These are phyloP conservation scores for Colletotrichum gloeosporioides DNA, from an alignment of 2,329 filamentous ascomycete genomes.

Conservation along the genomic window DNA sequence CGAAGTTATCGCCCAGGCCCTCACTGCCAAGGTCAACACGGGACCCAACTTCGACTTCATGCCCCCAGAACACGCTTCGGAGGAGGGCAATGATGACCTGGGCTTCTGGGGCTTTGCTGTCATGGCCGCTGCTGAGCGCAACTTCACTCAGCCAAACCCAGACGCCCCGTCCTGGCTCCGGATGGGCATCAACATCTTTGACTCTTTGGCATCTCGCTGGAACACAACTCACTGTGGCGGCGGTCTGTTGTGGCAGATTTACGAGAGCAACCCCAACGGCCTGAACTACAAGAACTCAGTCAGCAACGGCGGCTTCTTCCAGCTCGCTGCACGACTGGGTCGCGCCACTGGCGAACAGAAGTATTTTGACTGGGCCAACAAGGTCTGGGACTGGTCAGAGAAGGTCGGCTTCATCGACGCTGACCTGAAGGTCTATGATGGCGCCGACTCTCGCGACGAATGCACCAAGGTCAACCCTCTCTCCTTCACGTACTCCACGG, in stretches of 20 bases:
- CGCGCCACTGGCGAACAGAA: slow-evolving; percentile 71
- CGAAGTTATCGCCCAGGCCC: slow-evolving; percentile 60
- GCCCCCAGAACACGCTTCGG: slow-evolving; percentile 57
- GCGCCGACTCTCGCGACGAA: slow-evolving; percentile 58
- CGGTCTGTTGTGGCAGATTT: slow-evolving; percentile 85
- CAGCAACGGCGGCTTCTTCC: slow-evolving; percentile 83
- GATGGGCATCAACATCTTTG: slow-evolving; percentile 74
- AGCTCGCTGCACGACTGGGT: slow-evolving; percentile 77
- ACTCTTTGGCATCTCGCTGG: slow-evolving; percentile 74
- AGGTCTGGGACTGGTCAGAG: slow-evolving; percentile 70
- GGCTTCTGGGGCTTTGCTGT: slow-evolving; percentile 75
- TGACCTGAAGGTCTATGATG: slow-evolving; percentile 65
- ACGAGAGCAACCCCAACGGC: slow-evolving; percentile 72
- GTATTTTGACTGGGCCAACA: slow-evolving; percentile 70
- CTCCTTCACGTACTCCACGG: slow-evolving; percentile 70
- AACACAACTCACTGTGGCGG: slow-evolving; percentile 70
- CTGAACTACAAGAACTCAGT: slow-evolving; percentile 85
- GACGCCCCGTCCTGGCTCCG: slow-evolving; percentile 67
- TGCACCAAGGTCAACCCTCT: slow-evolving; percentile 59
- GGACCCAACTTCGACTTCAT: slow-evolving; percentile 67
- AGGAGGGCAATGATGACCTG: slow-evolving; percentile 78
- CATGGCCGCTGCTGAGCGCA: slow-evolving; percentile 71
- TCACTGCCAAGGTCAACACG: slow-evolving; percentile 60
- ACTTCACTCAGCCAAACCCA: slow-evolving; percentile 66
- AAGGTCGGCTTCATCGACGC: slow-evolving; percentile 62